These are phyloP conservation scores for Monosporozyma siamensis DNA, from an alignment of 805 yeast species.

Conservation along the genomic window DNA sequence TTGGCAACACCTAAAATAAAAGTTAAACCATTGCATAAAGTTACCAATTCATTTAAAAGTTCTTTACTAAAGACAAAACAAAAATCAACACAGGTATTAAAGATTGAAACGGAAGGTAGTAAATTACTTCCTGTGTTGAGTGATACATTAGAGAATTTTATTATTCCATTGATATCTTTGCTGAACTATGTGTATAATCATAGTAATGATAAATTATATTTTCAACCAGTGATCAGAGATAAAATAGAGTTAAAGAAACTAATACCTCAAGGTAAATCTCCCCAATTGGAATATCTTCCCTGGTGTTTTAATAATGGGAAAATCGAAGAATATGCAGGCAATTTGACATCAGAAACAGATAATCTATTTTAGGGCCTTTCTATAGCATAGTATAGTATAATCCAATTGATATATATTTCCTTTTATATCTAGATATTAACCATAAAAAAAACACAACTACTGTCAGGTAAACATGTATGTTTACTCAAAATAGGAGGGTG, in stretches of 20 bases:
- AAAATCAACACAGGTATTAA: neutral
- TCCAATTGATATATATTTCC: too few species aligned
- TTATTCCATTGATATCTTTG: slow-evolving; percentile 22
- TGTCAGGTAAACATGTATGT: too few species aligned
- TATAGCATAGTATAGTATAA: too few species aligned
- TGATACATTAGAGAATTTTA: slow-evolving; percentile 20
- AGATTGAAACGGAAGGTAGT: neutral
- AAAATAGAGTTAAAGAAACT: slow-evolving; percentile 9
- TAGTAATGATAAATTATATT: slow-evolving; percentile 25
- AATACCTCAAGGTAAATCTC: slow-evolving; percentile 23
- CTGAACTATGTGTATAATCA: slow-evolving; percentile 22
- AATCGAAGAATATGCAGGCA: slow-evolving; percentile 3
- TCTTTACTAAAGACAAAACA: slow-evolving; percentile 2
- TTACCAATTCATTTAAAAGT: slow-evolving; percentile 7
- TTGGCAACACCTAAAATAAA: slow-evolving; percentile 6
- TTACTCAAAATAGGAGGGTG: too few species aligned
- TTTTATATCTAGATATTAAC: too few species aligned
- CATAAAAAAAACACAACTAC: too few species aligned
- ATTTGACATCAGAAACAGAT: neutral
- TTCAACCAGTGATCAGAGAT: slow-evolving; percentile 16
- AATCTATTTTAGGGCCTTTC: neutral
- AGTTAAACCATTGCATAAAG: slow-evolving; percentile 3
- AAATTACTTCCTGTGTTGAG: slow-evolving; percentile 19
- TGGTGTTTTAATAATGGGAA: slow-evolving; percentile 16
- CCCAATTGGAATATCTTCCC: slow-evolving; percentile 14